phyloP scores from a whole-genome alignment of 495 filamentous ascomycete genomes.

The Thozetella sp. region DNA sequence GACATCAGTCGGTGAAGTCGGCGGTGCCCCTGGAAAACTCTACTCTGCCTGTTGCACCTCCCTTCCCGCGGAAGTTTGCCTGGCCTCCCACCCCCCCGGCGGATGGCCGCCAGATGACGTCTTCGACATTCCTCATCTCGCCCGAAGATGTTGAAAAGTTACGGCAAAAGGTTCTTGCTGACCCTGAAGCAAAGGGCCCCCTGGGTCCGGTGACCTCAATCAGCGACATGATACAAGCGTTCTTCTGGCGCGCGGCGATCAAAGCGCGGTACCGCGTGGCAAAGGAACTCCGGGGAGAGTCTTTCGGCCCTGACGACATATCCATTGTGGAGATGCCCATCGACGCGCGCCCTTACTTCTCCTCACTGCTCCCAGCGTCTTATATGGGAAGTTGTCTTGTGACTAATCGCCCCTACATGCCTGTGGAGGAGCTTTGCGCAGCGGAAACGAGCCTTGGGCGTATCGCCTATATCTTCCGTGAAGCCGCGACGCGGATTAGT shows the following conservation, averaged over 20 bases:
- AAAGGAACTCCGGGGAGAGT: conserved; percentile 20
- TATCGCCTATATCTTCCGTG: conserved; percentile 23
- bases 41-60: conserved; percentile 6
- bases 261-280: conserved; percentile 30
- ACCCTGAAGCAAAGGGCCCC: conserved; percentile 17
- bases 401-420: conserved; percentile 23
- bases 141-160: conserved; percentile 19
- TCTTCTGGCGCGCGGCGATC: conserved; percentile 33
- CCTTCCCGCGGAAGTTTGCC: conserved; percentile 16
- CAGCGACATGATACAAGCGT: conserved; percentile 29
- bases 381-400: conserved; percentile 36
- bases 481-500: conserved; percentile 17
- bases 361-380: conserved; percentile 23
- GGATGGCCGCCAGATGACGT: conserved; percentile 18
- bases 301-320: conserved; percentile 22
- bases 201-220: conserved; percentile 9
- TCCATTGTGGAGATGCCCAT: conserved; percentile 33
- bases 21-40: background rate
- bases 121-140: conserved; percentile 20
- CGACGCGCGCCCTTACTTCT: conserved; percentile 30
- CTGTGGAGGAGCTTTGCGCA: conserved; percentile 24
- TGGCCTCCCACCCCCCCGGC: conserved; percentile 20
- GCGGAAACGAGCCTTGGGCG: conserved; percentile 23
- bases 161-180: conserved; percentile 18
- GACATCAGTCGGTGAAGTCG: background rate